phyloP scores from a whole-genome alignment of 1,284 basidiomycete genomes.

The Leucoagaricus sp. region DNA sequence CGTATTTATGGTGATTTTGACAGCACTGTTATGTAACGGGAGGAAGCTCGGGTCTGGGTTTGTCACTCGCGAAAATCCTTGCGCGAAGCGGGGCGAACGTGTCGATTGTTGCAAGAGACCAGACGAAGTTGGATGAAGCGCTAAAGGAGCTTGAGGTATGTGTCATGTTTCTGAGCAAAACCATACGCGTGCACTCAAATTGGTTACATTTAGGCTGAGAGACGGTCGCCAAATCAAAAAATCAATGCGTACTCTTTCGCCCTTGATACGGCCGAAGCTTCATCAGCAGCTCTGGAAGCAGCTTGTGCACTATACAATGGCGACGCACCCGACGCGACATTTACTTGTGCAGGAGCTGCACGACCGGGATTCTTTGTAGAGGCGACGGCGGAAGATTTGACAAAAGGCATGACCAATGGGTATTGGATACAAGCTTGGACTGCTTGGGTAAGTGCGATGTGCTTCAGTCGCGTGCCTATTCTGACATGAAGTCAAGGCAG shows the following conservation, averaged over 20 bases:
- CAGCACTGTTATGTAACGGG: slow-evolving; percentile 82
- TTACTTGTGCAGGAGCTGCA: slow-evolving; percentile 76
- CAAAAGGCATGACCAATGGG: slow-evolving; percentile 59
- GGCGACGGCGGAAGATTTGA: slow-evolving; percentile 58
- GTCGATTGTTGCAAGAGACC: slow-evolving; percentile 78
- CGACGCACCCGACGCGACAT: slow-evolving; percentile 69
- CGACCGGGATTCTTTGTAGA: slow-evolving; percentile 78
- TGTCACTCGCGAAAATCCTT: slow-evolving; percentile 70
- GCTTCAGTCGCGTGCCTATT: not conserved
- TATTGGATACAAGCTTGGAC: slow-evolving; percentile 81
- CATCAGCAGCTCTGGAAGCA: slow-evolving; percentile 61
- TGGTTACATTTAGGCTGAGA: slow-evolving; percentile 35
- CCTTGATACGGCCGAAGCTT: slow-evolving; percentile 49
- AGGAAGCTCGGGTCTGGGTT: slow-evolving; percentile 79
- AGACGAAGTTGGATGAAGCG: slow-evolving; percentile 60
- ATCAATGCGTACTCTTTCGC: slow-evolving; percentile 66
- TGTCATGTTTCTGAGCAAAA: not conserved
- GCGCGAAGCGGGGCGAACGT: slow-evolving; percentile 77
- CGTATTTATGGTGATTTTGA: slow-evolving; percentile 1
- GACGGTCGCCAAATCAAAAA: slow-evolving; percentile 55
- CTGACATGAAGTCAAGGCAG: slow-evolving; percentile 48
- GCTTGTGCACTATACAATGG: slow-evolving; percentile 56
- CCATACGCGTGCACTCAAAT: not conserved
- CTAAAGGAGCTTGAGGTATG: slow-evolving; percentile 63
- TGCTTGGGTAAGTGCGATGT: slow-evolving; percentile 58